Percentiles rank a stretch among this genome's conserved stretches.
These are phyloP conservation scores for Aureobasidium leucospermi DNA, from an alignment of 2,329 filamentous ascomycete genomes.

Conservation along the genomic window DNA sequence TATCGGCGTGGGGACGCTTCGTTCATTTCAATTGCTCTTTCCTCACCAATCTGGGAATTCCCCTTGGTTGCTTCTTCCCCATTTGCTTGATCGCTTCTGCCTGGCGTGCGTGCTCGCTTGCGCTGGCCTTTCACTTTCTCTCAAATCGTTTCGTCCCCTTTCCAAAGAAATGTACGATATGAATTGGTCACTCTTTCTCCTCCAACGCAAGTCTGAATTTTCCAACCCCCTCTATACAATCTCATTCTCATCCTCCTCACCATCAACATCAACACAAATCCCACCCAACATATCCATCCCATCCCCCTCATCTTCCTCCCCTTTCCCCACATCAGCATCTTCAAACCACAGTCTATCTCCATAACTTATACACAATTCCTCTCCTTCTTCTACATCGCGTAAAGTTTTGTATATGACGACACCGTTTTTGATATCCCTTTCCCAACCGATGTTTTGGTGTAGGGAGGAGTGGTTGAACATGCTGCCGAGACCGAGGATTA, in stretches of 20 bases:
- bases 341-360: slow-evolving; percentile 41
- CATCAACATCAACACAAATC: background rate
- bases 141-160: too few species aligned
- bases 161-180: too few species aligned
- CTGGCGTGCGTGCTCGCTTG: too few species aligned
- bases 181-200: too few species aligned
- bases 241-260: background rate
- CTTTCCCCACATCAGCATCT: slow-evolving; percentile 30
- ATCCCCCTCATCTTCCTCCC: slow-evolving; percentile 24
- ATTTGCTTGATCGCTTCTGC: too few species aligned
- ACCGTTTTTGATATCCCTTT: slow-evolving; percentile 38
- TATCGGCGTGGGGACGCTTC: too few species aligned
- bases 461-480: slow-evolving; percentile 52
- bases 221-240: background rate
- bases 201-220: background rate
- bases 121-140: too few species aligned
- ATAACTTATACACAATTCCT: slow-evolving; percentile 43
- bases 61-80: too few species aligned
- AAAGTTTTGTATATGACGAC: slow-evolving; percentile 45
- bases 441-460: slow-evolving; percentile 51
- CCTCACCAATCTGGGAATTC: too few species aligned
- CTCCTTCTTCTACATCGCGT: slow-evolving; percentile 43
- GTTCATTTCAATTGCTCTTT: too few species aligned
- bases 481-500: slow-evolving; percentile 48
- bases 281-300: slow-evolving; percentile 31